Conservation (phyloP, 1,284 basidiomycete species). For the Moniliophthora roreri region DNA sequence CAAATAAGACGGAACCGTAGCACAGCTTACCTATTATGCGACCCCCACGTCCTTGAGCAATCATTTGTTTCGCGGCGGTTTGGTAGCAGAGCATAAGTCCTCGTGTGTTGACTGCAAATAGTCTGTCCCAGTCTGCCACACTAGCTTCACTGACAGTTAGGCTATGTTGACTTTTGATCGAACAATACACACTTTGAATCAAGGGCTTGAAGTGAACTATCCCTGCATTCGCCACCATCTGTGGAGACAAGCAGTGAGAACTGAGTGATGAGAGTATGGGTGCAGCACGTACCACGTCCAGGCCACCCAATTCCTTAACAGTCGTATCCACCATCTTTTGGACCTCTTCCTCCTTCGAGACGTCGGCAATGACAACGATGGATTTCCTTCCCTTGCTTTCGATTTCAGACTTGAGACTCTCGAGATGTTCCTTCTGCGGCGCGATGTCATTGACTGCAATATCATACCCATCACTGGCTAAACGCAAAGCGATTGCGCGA, state of each 20-base stretch:
- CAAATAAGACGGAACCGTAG: too few species aligned
- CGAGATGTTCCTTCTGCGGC: constrained; percentile 19
- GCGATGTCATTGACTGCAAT: constrained; percentile 34
- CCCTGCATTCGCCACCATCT: constrained; percentile 34
- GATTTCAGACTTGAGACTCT: constrained; percentile 26
- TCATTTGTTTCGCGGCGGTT: constrained; percentile 26
- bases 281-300: constrained; percentile 33
- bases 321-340: constrained; percentile 30
- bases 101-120: constrained; percentile 11
- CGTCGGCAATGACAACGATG: constrained; percentile 26
- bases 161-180: neutral
- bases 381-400: constrained; percentile 20
- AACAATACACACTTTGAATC: constrained; percentile 21
- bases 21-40: constrained; percentile 29
- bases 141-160: constrained; percentile 3
- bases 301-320: constrained; percentile 30
- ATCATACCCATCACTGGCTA: constrained; percentile 36
- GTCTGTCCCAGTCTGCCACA: constrained; percentile 14
- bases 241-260: constrained; percentile 24
- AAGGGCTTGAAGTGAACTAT: constrained; percentile 24
- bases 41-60: constrained; percentile 31
- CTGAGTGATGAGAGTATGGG: neutral
- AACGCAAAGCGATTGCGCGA: constrained; percentile 30
- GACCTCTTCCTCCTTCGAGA: constrained; percentile 35
- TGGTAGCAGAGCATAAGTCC: constrained; percentile 24